Conservation (phyloP, 352 stramenopile genomes). For the Globisporangium iwayamae region DNA sequence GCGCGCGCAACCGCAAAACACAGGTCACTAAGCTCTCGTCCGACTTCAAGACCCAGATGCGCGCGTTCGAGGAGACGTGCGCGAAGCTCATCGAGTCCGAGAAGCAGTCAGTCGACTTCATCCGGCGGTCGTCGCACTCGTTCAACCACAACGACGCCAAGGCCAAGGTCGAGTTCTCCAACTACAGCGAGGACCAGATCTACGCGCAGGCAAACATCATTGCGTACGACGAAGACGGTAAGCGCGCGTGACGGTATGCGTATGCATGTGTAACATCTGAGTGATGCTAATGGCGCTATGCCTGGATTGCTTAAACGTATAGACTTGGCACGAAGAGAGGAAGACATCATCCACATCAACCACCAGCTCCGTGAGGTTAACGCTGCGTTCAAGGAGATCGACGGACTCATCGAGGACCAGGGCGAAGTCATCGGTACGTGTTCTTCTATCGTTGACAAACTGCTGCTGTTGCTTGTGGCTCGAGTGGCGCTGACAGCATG, state of each 20-base stretch:
- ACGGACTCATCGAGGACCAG: constrained; percentile 81
- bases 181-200: constrained; percentile 87
- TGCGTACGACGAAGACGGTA: constrained; percentile 85
- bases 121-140: constrained; percentile 72
- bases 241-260: constrained; percentile 1
- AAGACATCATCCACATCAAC: constrained; percentile 88
- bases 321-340: constrained; percentile 77
- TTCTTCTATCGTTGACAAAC: not conserved
- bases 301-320: not conserved
- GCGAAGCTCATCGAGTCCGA: constrained; percentile 63
- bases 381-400: constrained; percentile 81
- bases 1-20: constrained; percentile 53
- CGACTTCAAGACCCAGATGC: constrained; percentile 83
- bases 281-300: constrained; percentile 1
- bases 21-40: constrained; percentile 77
- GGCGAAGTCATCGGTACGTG: constrained; percentile 59
- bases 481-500: not conserved
- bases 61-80: constrained; percentile 75
- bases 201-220: constrained; percentile 84
- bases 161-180: constrained; percentile 45
- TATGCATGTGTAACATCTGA: not conserved
- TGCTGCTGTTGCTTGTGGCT: not conserved
- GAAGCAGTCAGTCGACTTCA: constrained; percentile 71
- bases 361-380: constrained; percentile 85
- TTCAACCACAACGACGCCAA: constrained; percentile 47